Percentiles rank a stretch among this genome's conserved stretches.
Conservation (phyloP, 257 asterid genomes). For the Nicotiana tomentosiformis region DNA sequence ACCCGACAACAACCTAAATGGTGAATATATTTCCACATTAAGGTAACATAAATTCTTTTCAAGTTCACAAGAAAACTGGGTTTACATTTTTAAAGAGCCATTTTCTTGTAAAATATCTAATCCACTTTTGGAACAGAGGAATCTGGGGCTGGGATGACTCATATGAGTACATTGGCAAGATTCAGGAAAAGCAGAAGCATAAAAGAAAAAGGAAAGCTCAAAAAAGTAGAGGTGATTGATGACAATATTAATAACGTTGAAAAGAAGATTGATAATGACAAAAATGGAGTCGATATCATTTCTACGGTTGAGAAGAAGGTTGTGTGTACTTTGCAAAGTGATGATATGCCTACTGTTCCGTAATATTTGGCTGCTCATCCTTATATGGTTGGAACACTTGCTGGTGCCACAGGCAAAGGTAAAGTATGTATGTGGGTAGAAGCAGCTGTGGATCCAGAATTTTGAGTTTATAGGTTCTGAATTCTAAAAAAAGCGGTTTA, state of each 20-base stretch:
- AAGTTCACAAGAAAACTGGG: neutral
- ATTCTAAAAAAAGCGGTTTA: too few relatives aligned
- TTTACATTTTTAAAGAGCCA: too few relatives aligned
- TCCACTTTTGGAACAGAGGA: conserved; percentile 41
- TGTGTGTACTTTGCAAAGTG: conserved; percentile 54
- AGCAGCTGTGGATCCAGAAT: neutral
- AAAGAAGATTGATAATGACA: neutral
- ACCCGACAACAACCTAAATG: conserved; percentile 53
- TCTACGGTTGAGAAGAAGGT: conserved; percentile 27
- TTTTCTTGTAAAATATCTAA: neutral
- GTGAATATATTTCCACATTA: conserved; percentile 74
- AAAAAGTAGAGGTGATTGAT: too few relatives aligned
- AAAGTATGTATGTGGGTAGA: conserved; percentile 67
- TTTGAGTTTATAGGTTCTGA: neutral
- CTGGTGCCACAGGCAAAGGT: conserved; percentile 76
- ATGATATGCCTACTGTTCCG: conserved; percentile 52
- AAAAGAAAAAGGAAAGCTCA: neutral
- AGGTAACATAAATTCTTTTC: conserved; percentile 27
- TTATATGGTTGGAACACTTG: conserved; percentile 57
- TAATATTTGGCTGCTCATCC: conserved; percentile 64
- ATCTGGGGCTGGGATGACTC: conserved; percentile 98
- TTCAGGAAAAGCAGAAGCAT: conserved; percentile 30
- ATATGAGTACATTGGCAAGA: conserved; percentile 59
- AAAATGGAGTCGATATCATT: conserved; percentile 50
- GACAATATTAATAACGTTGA: too few relatives aligned